Evolutionary conservation across 2,329 filamentous ascomycete genomes (phyloP), one percentile per base, ranked within the genome.

Genomic region (Colletotrichum brevisporum): DNA sequence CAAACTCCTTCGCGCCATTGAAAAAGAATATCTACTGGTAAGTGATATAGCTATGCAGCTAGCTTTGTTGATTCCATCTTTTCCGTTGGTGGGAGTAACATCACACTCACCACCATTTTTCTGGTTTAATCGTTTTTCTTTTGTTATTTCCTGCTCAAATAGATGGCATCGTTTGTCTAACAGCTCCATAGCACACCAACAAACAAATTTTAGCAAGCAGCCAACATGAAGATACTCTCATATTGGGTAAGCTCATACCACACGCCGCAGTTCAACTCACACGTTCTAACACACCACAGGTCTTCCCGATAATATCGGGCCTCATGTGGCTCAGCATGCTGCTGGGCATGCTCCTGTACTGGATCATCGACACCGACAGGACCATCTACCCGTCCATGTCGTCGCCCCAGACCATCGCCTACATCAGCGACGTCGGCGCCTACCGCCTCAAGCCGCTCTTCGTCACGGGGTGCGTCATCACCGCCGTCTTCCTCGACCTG

Each of bases 401-500:
- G 21, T 54, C 71, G 0, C 71, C 73, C 39, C 90, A 93, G 76
- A 78, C 73, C 27, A 90, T 95, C 51, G 89, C 93, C 71, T 94
- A 91, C 82, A 94, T 93, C 75, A 92, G 89, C 73, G 89, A 92
- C 79, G 83, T 91, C 13, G 90, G 89, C 71, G 88, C 88, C 24
- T 77, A 78, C 45, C 79, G 84, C 31, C 85, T 95, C 18, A 92
- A 95, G 77, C 93, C 93, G 2, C 85, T 95, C 71, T 96, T 96
- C 83, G 91, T 96, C 75, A 84, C 90, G 41, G 91, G 93, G 74
- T 90, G 88, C 75, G 83, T 85, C 62, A 82, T 94, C 43, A 94
- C 92, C 5, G 92, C 94, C 24, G 84, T 97, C 56, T 91, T 93
- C 71, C 91, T 99, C 76, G 92, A 97, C 81, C 81, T 94, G 9